phyloP scores from a whole-genome alignment of 2,329 filamentous ascomycete species.

The Xylariaceae sp. region DNA sequence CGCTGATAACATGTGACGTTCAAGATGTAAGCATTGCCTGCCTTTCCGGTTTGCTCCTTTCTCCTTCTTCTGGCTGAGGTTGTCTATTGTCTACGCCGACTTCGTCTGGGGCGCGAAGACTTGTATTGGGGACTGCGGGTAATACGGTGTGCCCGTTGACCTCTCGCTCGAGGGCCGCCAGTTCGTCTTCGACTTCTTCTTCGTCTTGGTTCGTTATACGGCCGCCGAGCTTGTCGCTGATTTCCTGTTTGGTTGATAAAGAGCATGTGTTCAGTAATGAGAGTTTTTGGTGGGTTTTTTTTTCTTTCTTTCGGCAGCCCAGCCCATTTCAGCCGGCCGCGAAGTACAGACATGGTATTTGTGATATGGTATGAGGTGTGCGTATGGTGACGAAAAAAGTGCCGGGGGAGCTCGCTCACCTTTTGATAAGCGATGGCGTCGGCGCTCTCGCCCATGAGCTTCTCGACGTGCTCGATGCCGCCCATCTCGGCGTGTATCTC shows the following conservation, averaged over 20 bases:
- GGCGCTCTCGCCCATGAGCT: constrained; percentile 85
- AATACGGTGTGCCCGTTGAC: constrained; percentile 30
- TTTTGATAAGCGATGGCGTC: constrained; percentile 89
- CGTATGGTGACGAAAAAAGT: no score
- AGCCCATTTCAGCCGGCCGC: no score
- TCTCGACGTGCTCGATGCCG: constrained; percentile 87
- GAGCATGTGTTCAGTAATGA: constrained; percentile 10
- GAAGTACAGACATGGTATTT: no score
- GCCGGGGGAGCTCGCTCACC: constrained; percentile 54
- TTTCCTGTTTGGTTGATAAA: constrained; percentile 54
- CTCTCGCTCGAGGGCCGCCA: constrained; percentile 72
- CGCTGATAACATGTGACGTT: no score
- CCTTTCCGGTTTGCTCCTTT: constrained; percentile 30
- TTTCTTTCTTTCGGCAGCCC: no score
- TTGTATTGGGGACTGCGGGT: constrained; percentile 30
- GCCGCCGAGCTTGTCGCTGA: constrained; percentile 84
- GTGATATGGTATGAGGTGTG: no score
- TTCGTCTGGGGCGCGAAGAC: constrained; percentile 27
- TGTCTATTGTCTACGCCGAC: constrained; percentile 9
- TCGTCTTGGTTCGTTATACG: constrained; percentile 92
- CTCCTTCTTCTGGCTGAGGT: constrained; percentile 10
- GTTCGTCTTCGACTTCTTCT: constrained; percentile 94
- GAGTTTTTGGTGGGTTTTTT: no score
- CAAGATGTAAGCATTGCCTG: constrained; percentile 39
- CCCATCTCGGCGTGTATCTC: constrained; percentile 96